Percentiles rank a stretch among this genome's conserved stretches.
phyloP scores from a whole-genome alignment of 139 green algal species.

The Tetraselmis chui region DNA sequence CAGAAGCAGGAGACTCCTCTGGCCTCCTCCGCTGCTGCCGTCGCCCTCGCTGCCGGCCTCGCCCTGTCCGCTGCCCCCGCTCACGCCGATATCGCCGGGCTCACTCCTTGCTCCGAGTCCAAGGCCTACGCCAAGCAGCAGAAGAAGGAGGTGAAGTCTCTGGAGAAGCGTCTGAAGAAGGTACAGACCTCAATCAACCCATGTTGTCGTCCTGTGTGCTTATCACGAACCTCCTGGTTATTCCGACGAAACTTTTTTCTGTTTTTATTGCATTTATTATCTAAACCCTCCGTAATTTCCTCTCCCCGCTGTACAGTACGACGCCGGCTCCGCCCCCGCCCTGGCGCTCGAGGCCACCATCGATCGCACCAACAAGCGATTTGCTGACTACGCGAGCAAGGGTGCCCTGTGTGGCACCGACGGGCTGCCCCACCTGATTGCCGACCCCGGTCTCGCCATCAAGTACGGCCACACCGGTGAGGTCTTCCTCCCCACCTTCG shows the following conservation, averaged over 20 bases:
- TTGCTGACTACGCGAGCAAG: slow-evolving; percentile 83
- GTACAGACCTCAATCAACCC: slow-evolving; percentile 18
- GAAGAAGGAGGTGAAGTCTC: slow-evolving; percentile 88
- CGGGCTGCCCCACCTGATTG: slow-evolving; percentile 95
- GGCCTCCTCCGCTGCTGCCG: no score
- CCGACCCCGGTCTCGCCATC: slow-evolving; percentile 90
- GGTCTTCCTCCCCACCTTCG: slow-evolving; percentile 86
- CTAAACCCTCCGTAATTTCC: no score
- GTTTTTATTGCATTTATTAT: neutral
- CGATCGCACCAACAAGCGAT: slow-evolving; percentile 87
- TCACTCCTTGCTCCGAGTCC: slow-evolving; percentile 92
- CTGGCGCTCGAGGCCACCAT: slow-evolving; percentile 91
- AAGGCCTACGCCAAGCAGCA: slow-evolving; percentile 90
- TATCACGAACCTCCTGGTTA: neutral
- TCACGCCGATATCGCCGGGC: slow-evolving; percentile 81
- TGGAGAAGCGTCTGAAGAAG: slow-evolving; percentile 79
- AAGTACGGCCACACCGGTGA: slow-evolving; percentile 90
- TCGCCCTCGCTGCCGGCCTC: neutral
- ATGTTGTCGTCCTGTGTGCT: neutral
- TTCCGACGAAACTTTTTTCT: neutral
- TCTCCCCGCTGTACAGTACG: slow-evolving; percentile 67
- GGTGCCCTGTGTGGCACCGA: slow-evolving; percentile 95
- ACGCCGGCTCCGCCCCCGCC: slow-evolving; percentile 73
- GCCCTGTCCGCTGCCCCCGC: slow-evolving; percentile 21
- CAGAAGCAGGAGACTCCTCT: neutral